Conservation (phyloP, 164 flowering plant genomes). For the Umbilicus rupestris region DNA sequence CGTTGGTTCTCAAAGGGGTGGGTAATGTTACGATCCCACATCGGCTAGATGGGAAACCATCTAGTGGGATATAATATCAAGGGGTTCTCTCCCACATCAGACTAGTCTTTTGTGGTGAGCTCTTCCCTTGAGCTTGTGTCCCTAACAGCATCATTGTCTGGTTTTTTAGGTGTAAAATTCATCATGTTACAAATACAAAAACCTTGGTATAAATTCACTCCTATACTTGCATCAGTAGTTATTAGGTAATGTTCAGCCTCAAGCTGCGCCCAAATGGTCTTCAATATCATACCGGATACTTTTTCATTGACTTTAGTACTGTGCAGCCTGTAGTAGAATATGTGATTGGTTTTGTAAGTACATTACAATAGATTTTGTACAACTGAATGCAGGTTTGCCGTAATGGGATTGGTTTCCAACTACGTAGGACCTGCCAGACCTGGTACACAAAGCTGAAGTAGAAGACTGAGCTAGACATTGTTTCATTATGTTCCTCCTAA, state of each 20-base stretch:
- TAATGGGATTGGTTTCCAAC: slow-evolving; percentile 2
- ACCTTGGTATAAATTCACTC: background rate
- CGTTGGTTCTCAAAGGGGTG: too few relatives aligned
- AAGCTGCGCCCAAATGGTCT: background rate
- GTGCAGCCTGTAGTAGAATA: background rate
- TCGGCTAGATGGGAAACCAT: too few relatives aligned
- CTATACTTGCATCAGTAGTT: background rate
- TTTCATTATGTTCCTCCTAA: too few relatives aligned
- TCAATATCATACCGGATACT: background rate
- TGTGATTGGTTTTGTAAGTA: background rate
- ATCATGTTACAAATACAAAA: background rate
- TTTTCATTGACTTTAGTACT: background rate
- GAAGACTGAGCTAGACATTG: too few relatives aligned
- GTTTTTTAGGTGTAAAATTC: background rate
- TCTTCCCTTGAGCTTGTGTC: too few relatives aligned
- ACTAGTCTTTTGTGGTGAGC: too few relatives aligned
- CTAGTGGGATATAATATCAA: too few relatives aligned
- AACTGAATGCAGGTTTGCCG: slow-evolving; percentile 2
- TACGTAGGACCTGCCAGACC: background rate
- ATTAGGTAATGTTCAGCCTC: background rate
- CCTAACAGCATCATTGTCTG: background rate
- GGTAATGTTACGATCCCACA: too few relatives aligned
- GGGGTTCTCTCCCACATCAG: too few relatives aligned
- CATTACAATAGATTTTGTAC: background rate
- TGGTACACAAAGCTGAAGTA: background rate